Evolutionary conservation across 2,329 filamentous ascomycete species (phyloP), one percentile per base, ranked within the genome.

Genomic region (Sordariomycetes sp.): DNA sequence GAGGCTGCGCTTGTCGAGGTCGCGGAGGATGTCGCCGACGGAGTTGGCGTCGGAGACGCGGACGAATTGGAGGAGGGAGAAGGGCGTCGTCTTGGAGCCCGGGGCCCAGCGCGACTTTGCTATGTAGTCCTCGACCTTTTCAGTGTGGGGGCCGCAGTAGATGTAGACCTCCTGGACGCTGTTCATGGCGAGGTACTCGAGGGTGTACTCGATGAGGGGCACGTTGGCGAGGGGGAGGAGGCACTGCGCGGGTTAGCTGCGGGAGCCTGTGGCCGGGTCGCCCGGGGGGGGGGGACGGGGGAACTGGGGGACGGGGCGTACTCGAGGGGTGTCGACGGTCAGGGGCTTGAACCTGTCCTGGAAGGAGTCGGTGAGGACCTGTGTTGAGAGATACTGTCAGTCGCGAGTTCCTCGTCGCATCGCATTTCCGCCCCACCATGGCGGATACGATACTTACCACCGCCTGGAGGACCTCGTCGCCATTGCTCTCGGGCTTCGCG

Each of bases 171-270:
- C 89, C 64, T 94, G 85, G n/a, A 97, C 90, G 59, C 91, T 90
- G 59, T 94, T 90, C 79, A 92, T 92, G 62, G 90, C 90, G 1
- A 99, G 84, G 66, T 96, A 97, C 67, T 97, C 91, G 65, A 97
- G 84, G 3, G 92, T 97, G 70, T 99, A 97, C 71, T 99, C 94
- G 72, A 99, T 95, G 61, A 99, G 77, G 39, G 94, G 92, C 1
- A 86, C 91, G 70, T 97, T 97, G 60, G 90, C 94, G 60, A 99
- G 79, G 12, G 92, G 90, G 7, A 99, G 78, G 35, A 99, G 85
- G 75, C 94, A 97, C 89, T 95, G 65, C 34, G 32, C 24, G 24
- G 15, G n/a, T 35, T 35, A 50, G 28, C 42, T 24, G 48, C 36
- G 20, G 1, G 53, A 55, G 3, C 10, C 22, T 6, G n/a, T n/a